phyloP scores from a whole-genome alignment of 495 filamentous ascomycete species.

The Penicillium alfredii region DNA sequence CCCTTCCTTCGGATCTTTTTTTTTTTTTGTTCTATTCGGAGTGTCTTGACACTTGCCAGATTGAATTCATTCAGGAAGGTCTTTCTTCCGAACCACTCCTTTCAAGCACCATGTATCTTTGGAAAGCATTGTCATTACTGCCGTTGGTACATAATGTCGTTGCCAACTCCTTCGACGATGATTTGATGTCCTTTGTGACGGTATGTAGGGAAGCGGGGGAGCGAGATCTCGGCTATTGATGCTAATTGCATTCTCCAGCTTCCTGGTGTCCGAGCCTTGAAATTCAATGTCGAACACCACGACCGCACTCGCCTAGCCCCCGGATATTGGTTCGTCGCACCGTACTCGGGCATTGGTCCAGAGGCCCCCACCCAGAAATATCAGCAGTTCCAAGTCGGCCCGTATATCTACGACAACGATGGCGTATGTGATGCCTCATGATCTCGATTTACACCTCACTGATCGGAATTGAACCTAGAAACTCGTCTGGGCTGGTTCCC shows the following conservation, averaged over 20 bases:
- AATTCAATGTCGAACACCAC: conserved; percentile 22
- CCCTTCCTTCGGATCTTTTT: too few relatives aligned
- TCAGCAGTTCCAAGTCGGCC: conserved; percentile 38
- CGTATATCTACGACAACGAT: conserved; percentile 40
- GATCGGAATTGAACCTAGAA: conserved; percentile 15
- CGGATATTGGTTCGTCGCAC: conserved; percentile 42
- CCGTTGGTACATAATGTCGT: conserved; percentile 20
- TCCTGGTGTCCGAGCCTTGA: conserved; percentile 28
- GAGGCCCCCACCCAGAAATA: conserved; percentile 24
- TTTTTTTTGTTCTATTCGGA: too few relatives aligned
- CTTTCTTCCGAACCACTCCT: conserved; percentile 29
- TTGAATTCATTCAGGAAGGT: conserved; percentile 20
- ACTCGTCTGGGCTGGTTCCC: conserved; percentile 38
- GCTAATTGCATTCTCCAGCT: conserved; percentile 13
- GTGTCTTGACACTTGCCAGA: too few relatives aligned
- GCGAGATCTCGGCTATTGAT: too few relatives aligned
- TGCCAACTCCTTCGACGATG: conserved; percentile 28
- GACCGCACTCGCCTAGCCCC: conserved; percentile 23
- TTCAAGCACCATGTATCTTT: conserved; percentile 20
- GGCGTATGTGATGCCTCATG: conserved; percentile 19
- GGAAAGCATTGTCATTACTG: conserved; percentile 25
- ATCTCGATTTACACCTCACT: not conserved
- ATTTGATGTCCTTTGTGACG: conserved; percentile 39
- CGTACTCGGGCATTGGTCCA: conserved; percentile 29
- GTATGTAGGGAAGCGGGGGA: conserved; percentile 14